Base-by-base conservation (phyloP, 257 asterid species). In the Handroanthus guayacan region DNA sequence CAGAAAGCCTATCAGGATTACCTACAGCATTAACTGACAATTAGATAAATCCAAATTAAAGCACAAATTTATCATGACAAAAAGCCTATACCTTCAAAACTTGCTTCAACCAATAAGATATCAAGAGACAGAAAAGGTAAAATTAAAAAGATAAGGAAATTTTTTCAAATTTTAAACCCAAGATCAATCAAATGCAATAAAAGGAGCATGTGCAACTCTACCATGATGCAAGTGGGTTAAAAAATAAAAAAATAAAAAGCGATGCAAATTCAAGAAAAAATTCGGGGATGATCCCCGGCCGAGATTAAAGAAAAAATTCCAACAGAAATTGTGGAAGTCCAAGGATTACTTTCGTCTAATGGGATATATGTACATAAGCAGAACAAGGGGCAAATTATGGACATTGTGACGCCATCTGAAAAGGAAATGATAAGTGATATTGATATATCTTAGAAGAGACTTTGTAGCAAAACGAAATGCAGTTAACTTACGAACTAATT, bases 31-130 rank as follows among this genome's bases (percentile, higher is more conserved):
- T 45, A 48, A 4, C 54, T 55, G 11, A 60, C 11, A 62, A 48
- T 45, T 31, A 43, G 38, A 61, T 56, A 68, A 34, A 69, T 47
- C 69, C 37, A 34, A 77, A 54, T 34, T 64, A 62, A 25, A 75
- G 17, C 74, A 66, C 45, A 52, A 39, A 54, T 43, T 54, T 25
- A 68, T n/a, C 39, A 77, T 60, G 58, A 67, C 48, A 44, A 44
- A 25, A 18, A 17, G 25, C 41, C 67, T 41, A 56, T 20, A 20
- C 75, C 11, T 9, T 50, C 62, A 25, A 68, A 38, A 68, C n/a
- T 48, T 38, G 18, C 14, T 34, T 31, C 62, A 69, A 5, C 48
- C 74, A 31, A n/a, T 50, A 48, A 58, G 8, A 25, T 0, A 25
- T 25, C 31, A 25, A 25, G 31, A 25, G 31, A 25, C 1, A 25